These are phyloP conservation scores for Xenoacremonium recifei DNA, from an alignment of 2,329 filamentous ascomycete genomes.

Conservation along the genomic window DNA sequence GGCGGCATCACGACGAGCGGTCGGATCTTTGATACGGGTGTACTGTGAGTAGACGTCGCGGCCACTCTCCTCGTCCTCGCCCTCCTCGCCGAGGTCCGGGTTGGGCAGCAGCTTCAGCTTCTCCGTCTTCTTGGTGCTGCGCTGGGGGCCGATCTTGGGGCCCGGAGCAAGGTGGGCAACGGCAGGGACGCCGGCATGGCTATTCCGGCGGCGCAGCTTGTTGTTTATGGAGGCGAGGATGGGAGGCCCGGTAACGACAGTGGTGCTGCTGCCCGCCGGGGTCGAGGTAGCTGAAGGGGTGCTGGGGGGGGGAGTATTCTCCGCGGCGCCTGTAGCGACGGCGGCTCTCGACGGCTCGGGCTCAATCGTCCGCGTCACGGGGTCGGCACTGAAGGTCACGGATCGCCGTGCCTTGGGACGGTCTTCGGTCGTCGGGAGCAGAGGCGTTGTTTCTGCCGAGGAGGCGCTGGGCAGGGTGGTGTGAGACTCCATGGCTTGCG, in stretches of 20 bases:
- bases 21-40: constrained; percentile 95
- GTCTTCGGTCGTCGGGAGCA: constrained; percentile 30
- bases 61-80: constrained; percentile 82
- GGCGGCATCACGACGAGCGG: constrained; percentile 86
- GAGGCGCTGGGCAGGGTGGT: constrained; percentile 15
- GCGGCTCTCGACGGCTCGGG: constrained; percentile 31
- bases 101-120: constrained; percentile 97
- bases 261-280: constrained; percentile 30
- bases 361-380: constrained; percentile 61
- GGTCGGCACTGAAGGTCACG: constrained; percentile 76
- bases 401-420: constrained; percentile 54
- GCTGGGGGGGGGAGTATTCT: constrained; percentile 26
- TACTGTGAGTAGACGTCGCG: constrained; percentile 97
- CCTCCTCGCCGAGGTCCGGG: constrained; percentile 76
- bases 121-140: constrained; percentile 92
- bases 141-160: constrained; percentile 85
- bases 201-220: constrained; percentile 84
- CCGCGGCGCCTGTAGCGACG: background rate
- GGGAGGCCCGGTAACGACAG: constrained; percentile 43
- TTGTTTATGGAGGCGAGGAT: constrained; percentile 81
- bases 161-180: constrained; percentile 34
- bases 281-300: constrained; percentile 17
- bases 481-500: constrained; percentile 25
- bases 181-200: constrained; percentile 58
- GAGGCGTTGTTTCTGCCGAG: constrained; percentile 34